Conservation (phyloP, 495 filamentous ascomycete genomes). For the Aspergillus carlsbadensis region DNA sequence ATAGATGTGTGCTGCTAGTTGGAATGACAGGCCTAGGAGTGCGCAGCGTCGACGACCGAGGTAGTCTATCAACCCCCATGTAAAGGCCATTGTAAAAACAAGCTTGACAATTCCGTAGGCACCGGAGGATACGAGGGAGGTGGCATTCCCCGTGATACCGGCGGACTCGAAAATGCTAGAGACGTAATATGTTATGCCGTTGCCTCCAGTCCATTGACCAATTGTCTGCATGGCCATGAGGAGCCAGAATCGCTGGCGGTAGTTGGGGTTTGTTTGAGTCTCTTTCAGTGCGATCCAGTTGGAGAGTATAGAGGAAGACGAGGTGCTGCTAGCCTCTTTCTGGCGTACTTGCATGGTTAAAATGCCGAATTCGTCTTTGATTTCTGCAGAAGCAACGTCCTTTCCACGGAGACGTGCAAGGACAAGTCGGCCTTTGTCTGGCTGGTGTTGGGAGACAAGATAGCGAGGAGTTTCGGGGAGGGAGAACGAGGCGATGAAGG, state of each 20-base stretch:
- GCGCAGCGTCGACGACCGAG: constrained; percentile 43
- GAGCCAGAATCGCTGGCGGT: constrained; percentile 48
- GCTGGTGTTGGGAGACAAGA: constrained; percentile 36
- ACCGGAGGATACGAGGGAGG: constrained; percentile 41
- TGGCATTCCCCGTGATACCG: constrained; percentile 28
- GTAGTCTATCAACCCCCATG: constrained; percentile 45
- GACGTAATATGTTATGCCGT: constrained; percentile 50
- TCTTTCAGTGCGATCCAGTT: constrained; percentile 45
- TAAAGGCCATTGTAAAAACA: constrained; percentile 48
- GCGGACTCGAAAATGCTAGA: constrained; percentile 44
- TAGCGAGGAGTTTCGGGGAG: constrained; percentile 45
- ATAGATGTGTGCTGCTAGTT: constrained; percentile 43
- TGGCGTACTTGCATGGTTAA: constrained; percentile 35
- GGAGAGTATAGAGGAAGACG: constrained; percentile 22
- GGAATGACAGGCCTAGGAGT: constrained; percentile 35
- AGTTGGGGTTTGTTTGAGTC: constrained; percentile 39
- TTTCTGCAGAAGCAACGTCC: constrained; percentile 25
- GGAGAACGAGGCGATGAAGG: constrained; percentile 35
- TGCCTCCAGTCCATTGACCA: constrained; percentile 48
- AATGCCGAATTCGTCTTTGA: constrained; percentile 36
- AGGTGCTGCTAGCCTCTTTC: constrained; percentile 24
- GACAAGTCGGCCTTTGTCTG: constrained; percentile 31
- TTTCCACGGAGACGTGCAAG: constrained; percentile 43
- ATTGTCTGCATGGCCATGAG: constrained; percentile 46
- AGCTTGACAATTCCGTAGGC: constrained; percentile 47